Base-by-base conservation (phyloP, 2,329 filamentous ascomycete species). In the Neopestalotiopsis rosae region DNA sequence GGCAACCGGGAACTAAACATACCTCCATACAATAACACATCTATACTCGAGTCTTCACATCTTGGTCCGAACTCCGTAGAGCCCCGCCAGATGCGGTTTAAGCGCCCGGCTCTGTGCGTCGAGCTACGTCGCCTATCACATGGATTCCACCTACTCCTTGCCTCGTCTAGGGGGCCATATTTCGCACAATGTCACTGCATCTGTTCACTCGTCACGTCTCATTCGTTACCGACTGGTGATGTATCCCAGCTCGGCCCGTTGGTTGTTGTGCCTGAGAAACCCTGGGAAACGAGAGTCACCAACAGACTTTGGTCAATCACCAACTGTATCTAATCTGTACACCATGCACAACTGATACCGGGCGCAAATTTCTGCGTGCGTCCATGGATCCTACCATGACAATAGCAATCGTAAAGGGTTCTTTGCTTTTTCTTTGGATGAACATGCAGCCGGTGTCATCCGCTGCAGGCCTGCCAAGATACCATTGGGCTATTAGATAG, bases 201-300 rank as follows among this genome's bases (percentile, higher is more conserved):
- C 32, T 20, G 9, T 13, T 52, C 28, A 28, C 40, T 56, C 20
- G 32, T 61, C 56, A 14, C 32, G 65, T 40, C 20, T 61, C 28
- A 59, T 42, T 67, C 65, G 65, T 67, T 67, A 49, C 52, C 65
- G 56, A 67, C 52, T 59, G 56, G 14, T 14, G 12, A 57, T 42
- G 30, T 40, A 59, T 17, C 52, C 65, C 32, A 67, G 40, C 12
- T 61, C 32, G 56, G 38, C 52, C 56, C 49, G 65, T 59, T 59
- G 52, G 65, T 42, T 20, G 38, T 65, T 34, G n/a, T 20, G 28
- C 12, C n/a, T 34, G 32, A 10, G 32, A 30, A 17, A 30, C 34
- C 12, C n/a, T 34, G 32, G n/a, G 32, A 30, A 17, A 30, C 34
- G 12, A 62, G 17, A 13, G 12, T 13, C 30, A 59, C 20, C 17